phyloP scores from a whole-genome alignment of 345 rosid species.

The Cardamine chenopodiifolia region DNA sequence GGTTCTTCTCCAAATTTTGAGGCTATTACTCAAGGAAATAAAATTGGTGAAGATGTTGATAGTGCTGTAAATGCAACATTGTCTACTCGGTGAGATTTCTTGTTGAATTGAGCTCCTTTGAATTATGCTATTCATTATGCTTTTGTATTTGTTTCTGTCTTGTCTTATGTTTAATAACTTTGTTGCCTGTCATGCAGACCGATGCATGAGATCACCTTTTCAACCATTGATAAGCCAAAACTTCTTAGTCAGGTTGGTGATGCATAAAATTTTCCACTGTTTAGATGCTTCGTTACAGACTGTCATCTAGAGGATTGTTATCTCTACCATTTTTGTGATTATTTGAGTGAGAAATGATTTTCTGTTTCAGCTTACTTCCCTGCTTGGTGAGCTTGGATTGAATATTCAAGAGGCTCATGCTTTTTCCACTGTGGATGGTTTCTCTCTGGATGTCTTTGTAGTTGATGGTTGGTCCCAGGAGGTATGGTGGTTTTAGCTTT shows the following conservation, averaged over 20 bases:
- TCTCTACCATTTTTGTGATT: constrained; percentile 2
- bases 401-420: constrained; percentile 98
- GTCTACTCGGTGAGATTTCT: constrained; percentile 37
- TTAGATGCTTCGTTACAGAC: background rate
- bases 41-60: constrained; percentile 41
- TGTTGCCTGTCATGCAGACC: constrained; percentile 63
- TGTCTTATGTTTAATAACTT: constrained; percentile 3
- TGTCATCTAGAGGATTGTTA: background rate
- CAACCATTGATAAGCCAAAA: constrained; percentile 70
- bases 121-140: background rate
- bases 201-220: constrained; percentile 95
- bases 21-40: constrained; percentile 55
- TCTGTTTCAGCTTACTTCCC: constrained; percentile 69
- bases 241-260: constrained; percentile 42
- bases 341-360: constrained; percentile 28
- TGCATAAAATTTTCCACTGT: constrained; percentile 7
- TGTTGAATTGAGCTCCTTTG: background rate
- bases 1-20: constrained; percentile 88
- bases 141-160: background rate
- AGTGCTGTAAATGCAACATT: constrained; percentile 40
- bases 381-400: constrained; percentile 89
- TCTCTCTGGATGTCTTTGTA: constrained; percentile 88
- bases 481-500: constrained; percentile 50
- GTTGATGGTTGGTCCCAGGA: constrained; percentile 95
- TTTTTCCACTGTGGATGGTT: constrained; percentile 91